Percentiles rank a stretch among this genome's conserved stretches.
These are phyloP conservation scores for Apophysomyces elegans DNA, from an alignment of 371 early-diverging fungal genomes.

Conservation along the genomic window DNA sequence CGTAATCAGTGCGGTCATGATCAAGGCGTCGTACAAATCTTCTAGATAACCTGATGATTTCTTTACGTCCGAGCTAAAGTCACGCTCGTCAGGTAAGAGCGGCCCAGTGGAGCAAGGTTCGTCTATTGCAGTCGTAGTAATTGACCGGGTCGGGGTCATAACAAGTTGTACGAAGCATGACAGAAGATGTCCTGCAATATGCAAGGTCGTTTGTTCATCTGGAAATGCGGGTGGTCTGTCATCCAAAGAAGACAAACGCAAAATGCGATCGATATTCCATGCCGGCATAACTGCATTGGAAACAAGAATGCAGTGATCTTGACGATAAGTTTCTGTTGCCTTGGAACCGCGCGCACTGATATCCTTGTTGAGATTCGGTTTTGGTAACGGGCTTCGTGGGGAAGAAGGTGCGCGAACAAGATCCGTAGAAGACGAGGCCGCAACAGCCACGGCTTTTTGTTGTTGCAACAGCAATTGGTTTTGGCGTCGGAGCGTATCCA, in stretches of 20 bases:
- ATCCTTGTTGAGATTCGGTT: constrained; percentile 52
- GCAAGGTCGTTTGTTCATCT: constrained; percentile 7
- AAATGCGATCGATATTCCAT: constrained; percentile 47
- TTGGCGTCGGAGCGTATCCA: constrained; percentile 49
- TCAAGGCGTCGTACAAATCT: constrained; percentile 48
- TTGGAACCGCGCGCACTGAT: constrained; percentile 51
- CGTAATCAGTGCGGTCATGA: constrained; percentile 40
- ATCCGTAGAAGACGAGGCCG: constrained; percentile 18
- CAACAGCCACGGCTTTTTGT: constrained; percentile 13
- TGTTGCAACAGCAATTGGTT: constrained; percentile 36
- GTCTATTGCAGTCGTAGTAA: constrained; percentile 2
- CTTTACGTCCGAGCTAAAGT: constrained; percentile 23
- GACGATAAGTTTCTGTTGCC: constrained; percentile 51
- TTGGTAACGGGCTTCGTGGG: constrained; percentile 41
- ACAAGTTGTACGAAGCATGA: constrained; percentile 34
- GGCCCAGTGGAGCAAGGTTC: constrained; percentile 23
- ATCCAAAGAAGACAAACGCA: constrained; percentile 14
- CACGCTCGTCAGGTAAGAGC: constrained; percentile 41
- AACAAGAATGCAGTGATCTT: constrained; percentile 50
- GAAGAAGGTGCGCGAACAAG: constrained; percentile 25
- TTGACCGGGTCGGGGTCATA: constrained; percentile 18
- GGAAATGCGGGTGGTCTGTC: constrained; percentile 2
- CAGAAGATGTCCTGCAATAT: constrained; percentile 36
- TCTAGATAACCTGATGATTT: constrained; percentile 39
- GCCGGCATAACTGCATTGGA: constrained; percentile 54